Base-by-base conservation (phyloP, 495 filamentous ascomycete genomes). In the Entonaema liquescens region DNA sequence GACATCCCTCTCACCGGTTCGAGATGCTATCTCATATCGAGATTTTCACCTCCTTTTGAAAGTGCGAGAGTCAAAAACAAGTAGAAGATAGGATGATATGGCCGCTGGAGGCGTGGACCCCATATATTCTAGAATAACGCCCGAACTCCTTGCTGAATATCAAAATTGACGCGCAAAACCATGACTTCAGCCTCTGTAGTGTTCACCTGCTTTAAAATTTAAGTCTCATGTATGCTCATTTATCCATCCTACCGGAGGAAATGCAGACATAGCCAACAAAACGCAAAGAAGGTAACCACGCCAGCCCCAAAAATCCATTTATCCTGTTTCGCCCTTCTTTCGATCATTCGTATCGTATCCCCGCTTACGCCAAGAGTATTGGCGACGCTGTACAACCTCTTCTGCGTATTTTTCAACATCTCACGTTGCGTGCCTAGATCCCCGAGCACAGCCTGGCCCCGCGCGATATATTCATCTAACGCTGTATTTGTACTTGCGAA, bases 241-340 rank as follows among this genome's bases (percentile, higher is more conserved):
- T 13, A 2, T 83, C 28, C 53, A 21, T 21, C 53, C 44, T 79
- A 98, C 76, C 93, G 80, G 76, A 98, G 77, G 77, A 87, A 98
- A 80, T 92, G 89, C 78, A 99, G 72, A 52, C 95, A 92, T 65
- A 92, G 78, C 89, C 93, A 98, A 74, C 94, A 97, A 79, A 99
- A 98, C 44, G 85, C 78, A 65, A 98, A 91, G 79, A 99, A 99
- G n/a, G 94, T 77, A 35, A 96, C 78, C 21, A 96, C 93, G 0
- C 95, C 93, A 13, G 78, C 90, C 88, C 91, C 92, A 79, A 99
- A 99, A 28, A 99, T 96, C 95, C 94, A 98, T 81, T 97, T 98
- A 74, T 99, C 95, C 84, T 98, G 89, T 79, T 87, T 91, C 58
- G 95, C 94, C 67, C 95, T 86, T 74, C 95, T 83, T 79, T 98